Evolutionary conservation across 495 filamentous ascomycete genomes (phyloP).

Genomic region (Hypoxylon crocopeplum): DNA sequence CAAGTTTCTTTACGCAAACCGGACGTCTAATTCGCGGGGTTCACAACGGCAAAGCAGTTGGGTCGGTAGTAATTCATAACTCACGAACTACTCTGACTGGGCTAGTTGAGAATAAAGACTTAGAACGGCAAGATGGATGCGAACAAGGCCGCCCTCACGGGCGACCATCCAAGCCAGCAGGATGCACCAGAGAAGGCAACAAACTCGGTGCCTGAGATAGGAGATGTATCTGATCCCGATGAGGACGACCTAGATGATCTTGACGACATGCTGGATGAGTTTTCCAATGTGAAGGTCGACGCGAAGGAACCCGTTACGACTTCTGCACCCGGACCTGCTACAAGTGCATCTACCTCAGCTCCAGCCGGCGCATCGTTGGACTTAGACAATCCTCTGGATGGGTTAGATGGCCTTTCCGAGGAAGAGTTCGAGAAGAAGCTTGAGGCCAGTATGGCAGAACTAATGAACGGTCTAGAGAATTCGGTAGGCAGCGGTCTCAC

Average conservation of each 20-base stretch:
- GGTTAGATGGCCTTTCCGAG: slow-evolving; percentile 54
- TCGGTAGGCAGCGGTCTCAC: slow-evolving; percentile 49
- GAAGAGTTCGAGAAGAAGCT: slow-evolving; percentile 84
- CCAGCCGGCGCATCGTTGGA: slow-evolving; percentile 6
- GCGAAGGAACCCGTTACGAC: slow-evolving; percentile 50
- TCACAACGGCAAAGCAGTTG: too few species aligned
- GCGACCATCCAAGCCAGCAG: slow-evolving; percentile 12
- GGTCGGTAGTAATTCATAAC: too few species aligned
- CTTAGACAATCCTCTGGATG: slow-evolving; percentile 17
- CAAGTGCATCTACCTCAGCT: slow-evolving; percentile 15
- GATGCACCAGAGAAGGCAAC: slow-evolving; percentile 14
- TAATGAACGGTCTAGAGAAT: slow-evolving; percentile 73
- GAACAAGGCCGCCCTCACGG: slow-evolving; percentile 21
- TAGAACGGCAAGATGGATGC: slow-evolving; percentile 14
- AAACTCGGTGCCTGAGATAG: slow-evolving; percentile 35
- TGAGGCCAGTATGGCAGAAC: slow-evolving; percentile 83
- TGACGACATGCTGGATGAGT: slow-evolving; percentile 94
- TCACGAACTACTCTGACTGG: too few species aligned
- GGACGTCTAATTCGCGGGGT: too few species aligned
- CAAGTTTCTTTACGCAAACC: too few species aligned
- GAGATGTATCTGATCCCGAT: slow-evolving; percentile 74
- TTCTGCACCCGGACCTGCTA: slow-evolving; percentile 49
- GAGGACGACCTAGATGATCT: slow-evolving; percentile 91
- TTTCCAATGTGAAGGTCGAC: slow-evolving; percentile 64
- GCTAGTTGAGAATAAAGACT: neutral